These are phyloP conservation scores for Gryganskiella cystojenkinii DNA, from an alignment of 192 early-diverging fungal species.

Conservation along the genomic window DNA sequence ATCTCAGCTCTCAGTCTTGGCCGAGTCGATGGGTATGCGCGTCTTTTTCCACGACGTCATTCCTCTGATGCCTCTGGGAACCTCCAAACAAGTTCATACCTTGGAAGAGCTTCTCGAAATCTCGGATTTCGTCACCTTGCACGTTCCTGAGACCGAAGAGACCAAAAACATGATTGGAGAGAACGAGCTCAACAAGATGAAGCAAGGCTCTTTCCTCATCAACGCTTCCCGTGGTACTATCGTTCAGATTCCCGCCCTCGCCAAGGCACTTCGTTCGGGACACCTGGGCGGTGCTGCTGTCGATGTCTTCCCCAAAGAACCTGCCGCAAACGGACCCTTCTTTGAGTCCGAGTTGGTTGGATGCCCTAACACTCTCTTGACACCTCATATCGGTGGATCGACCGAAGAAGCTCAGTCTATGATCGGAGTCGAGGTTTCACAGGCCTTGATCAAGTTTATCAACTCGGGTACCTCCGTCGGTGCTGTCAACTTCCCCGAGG, in stretches of 20 bases:
- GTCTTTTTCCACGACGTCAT: conserved; percentile 94
- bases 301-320: conserved; percentile 97
- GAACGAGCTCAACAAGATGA: conserved; percentile 87
- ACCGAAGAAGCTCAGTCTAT: conserved; percentile 98
- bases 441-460: conserved; percentile 87
- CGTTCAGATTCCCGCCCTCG: conserved; percentile 92
- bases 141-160: conserved; percentile 97
- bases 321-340: conserved; percentile 84
- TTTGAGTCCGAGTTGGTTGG: conserved; percentile 75
- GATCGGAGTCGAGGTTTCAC: conserved; percentile 96
- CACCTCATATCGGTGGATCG: conserved; percentile 99
- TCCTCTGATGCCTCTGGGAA: conserved; percentile 93
- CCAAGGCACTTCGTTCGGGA: conserved; percentile 81
- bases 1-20: conserved; percentile 95
- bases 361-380: conserved; percentile 95
- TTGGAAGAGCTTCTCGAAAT: conserved; percentile 83
- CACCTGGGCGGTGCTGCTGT: conserved; percentile 94
- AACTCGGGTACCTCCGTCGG: conserved; percentile 89
- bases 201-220: conserved; percentile 91
- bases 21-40: conserved; percentile 95
- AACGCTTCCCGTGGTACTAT: conserved; percentile 97
- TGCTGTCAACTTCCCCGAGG: conserved; percentile 97
- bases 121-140: conserved; percentile 93
- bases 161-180: conserved; percentile 99
- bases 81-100: conserved; percentile 72